phyloP scores from a whole-genome alignment of 345 rosid species.

The Linum trigynum region DNA sequence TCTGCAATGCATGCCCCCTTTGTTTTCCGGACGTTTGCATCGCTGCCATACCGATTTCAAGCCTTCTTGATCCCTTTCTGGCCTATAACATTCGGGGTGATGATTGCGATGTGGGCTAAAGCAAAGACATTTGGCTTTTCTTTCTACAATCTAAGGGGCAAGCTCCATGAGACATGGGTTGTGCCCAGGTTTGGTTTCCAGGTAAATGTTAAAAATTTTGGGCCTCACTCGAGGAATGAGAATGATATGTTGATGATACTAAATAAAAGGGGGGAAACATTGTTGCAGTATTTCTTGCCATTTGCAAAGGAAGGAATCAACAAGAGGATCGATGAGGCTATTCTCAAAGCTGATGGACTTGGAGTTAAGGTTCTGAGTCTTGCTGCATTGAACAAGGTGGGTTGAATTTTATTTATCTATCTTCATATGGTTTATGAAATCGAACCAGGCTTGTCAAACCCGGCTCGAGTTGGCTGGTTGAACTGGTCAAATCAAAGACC shows the following conservation, averaged over 20 bases:
- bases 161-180: constrained; percentile 64
- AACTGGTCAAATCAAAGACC: too few relatives aligned
- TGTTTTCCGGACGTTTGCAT: constrained; percentile 43
- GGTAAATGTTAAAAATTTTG: constrained; percentile 24
- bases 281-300: constrained; percentile 87
- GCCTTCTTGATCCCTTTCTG: constrained; percentile 36
- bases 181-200: constrained; percentile 91
- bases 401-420: not conserved
- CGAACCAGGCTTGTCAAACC: too few relatives aligned
- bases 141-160: constrained; percentile 59
- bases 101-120: constrained; percentile 66
- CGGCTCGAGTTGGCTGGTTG: too few relatives aligned
- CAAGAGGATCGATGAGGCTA: constrained; percentile 68
- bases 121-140: constrained; percentile 53
- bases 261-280: not conserved
- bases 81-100: constrained; percentile 36
- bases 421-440: too few relatives aligned
- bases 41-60: constrained; percentile 41
- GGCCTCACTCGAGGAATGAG: not conserved
- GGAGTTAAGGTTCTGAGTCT: constrained; percentile 95
- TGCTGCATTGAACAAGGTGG: constrained; percentile 88
- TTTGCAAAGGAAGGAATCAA: constrained; percentile 82
- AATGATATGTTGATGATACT: not conserved
- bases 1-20: constrained; percentile 64
- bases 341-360: constrained; percentile 60